Base-by-base conservation (phyloP, 2,329 filamentous ascomycete genomes). In the Calonectria pseudoturangicola region DNA sequence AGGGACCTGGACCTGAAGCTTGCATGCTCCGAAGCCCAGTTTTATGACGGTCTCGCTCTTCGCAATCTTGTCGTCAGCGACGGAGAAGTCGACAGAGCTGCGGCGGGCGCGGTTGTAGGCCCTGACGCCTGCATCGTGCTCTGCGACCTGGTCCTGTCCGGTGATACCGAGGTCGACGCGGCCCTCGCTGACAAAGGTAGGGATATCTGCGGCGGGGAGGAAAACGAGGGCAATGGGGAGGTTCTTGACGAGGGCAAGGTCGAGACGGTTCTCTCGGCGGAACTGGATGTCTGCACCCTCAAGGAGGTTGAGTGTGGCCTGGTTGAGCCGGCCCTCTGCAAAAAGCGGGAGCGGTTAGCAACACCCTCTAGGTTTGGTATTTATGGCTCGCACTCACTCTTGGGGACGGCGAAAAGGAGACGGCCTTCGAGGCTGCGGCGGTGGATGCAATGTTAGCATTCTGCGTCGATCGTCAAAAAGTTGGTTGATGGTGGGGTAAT, bases 171-270 rank as follows among this genome's bases (percentile, higher is more conserved):
- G 89, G 82, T 98, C 96, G 60, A 98, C 95, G 74, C 93, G 93
- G 71, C 97, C 97, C 86, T 98, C 96, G 70, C 96, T 96, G 60
- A 99, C 96, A 82, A 98, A 98, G 47, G 95, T 98, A 6, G 97
- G 97, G 82, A 99, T 99, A 84, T 99, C 97, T 77, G 95, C 96
- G 45, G 96, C 97, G 36, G 97, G 97, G 30, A 99, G 93, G 88
- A 99, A 99, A 82, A 99, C 93, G 73, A 99, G 94, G 18, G 97
- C 97, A 80, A 99, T 95, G 43, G 94, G 95, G 33, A 97, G 92
- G 86, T 99, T 99, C 89, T 98, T 98, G 82, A 98, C 97, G 30
- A 99, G 93, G 18, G 97, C 97, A 82, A 99, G 98, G 84, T 99
- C 97, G 80, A 98, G 94, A 72, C 97, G 93, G 84, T 94, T 95